Percentiles rank a stretch among this genome's conserved stretches.
phyloP scores from a whole-genome alignment of 768 basidiomycete species.

The Hortiboletus flavorubellus region DNA sequence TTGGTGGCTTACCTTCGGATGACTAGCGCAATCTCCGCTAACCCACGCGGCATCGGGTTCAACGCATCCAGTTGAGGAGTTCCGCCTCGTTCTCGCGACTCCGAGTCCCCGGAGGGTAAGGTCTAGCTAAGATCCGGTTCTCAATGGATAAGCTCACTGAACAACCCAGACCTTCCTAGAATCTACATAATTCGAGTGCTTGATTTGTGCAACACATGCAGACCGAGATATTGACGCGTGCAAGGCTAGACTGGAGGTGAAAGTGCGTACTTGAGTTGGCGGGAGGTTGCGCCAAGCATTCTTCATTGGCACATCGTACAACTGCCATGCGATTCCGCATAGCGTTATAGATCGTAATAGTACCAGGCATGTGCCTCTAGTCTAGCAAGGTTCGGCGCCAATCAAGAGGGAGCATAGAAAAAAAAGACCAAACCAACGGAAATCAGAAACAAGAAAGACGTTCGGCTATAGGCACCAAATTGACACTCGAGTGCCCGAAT shows the following conservation, averaged over 20 bases:
- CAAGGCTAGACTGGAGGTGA: not conserved
- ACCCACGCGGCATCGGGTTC: not conserved
- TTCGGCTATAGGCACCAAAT: not conserved
- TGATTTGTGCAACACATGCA: no score
- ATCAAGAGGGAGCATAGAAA: not conserved
- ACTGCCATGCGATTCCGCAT: not conserved
- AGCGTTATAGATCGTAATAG: not conserved
- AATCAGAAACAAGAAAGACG: not conserved
- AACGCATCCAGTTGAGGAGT: not conserved
- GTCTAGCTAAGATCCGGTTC: not conserved
- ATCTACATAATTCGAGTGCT: no score
- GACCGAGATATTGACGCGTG: no score
- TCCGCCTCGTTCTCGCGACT: not conserved
- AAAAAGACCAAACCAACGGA: not conserved
- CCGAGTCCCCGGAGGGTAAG: not conserved
- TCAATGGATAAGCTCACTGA: not conserved
- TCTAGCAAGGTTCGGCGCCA: not conserved
- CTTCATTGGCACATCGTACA: not conserved
- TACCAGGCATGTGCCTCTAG: not conserved
- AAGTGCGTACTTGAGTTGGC: not conserved
- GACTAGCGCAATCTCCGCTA: conserved; percentile 17
- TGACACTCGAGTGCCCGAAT: not conserved
- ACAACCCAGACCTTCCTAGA: no score
- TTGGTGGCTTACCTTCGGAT: conserved; percentile 12
- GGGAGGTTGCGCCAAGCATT: not conserved